phyloP scores from a whole-genome alignment of 345 rosid species.

The Aquilaria sinensis region DNA sequence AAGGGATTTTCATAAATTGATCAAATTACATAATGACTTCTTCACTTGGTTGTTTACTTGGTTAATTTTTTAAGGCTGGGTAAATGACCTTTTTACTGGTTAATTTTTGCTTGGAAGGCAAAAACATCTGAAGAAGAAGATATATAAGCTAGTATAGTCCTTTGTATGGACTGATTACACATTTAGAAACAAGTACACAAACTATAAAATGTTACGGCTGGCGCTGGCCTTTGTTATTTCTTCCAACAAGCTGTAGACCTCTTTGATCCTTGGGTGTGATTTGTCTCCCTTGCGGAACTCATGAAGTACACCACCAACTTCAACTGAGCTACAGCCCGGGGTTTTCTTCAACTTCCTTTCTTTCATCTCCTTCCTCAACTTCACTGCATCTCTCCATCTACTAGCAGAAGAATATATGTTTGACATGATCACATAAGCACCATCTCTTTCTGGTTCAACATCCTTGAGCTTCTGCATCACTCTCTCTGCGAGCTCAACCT shows the following conservation, averaged over 20 bases:
- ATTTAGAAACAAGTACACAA: no score
- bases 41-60: no score
- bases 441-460: slow-evolving; percentile 35
- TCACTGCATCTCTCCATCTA: slow-evolving; percentile 45
- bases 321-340: slow-evolving; percentile 55
- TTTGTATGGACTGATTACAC: no score
- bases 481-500: slow-evolving; percentile 43
- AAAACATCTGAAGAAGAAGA: no score
- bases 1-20: no score
- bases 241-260: slow-evolving; percentile 23
- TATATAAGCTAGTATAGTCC: no score
- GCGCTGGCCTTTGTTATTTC: slow-evolving; percentile 7
- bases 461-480: slow-evolving; percentile 27
- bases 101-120: no score
- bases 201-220: no score
- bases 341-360: slow-evolving; percentile 35
- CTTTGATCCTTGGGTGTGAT: slow-evolving; percentile 25
- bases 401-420: slow-evolving; percentile 42
- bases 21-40: no score
- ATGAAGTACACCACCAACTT: slow-evolving; percentile 38
- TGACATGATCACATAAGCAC: slow-evolving; percentile 45
- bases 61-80: no score
- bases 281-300: slow-evolving; percentile 51
- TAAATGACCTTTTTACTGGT: no score
- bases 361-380: slow-evolving; percentile 42